Evolutionary conservation across 2,329 filamentous ascomycete species (phyloP), one percentile per base, ranked within the genome.

Genomic region (Fusarium sp.): DNA sequence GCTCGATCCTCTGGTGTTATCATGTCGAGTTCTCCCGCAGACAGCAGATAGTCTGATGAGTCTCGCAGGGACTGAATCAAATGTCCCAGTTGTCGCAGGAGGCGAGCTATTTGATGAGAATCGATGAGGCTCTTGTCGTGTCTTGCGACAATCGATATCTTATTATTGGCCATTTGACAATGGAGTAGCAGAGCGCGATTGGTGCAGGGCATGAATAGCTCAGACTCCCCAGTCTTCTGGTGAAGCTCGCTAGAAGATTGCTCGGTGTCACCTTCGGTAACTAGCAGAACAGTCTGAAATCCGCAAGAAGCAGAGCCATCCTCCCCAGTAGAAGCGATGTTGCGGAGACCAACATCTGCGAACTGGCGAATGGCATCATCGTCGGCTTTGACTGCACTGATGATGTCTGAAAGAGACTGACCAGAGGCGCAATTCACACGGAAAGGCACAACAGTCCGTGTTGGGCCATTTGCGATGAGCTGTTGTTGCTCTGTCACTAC

Each of bases 241-340:
- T 39, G 59, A 13, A 57, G 36, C 9, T 63, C 45, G 7, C 45
- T 44, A 5, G 20, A 25, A 4, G 44, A 5, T 12, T 15, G 18
- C 8, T 36, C 17, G 11, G 22, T 15, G 0, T 36, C 22, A 1
- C 20, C 15, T 14, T 66, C 20, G 0, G 65, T 53, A 7, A 68
- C 62, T 12, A 61, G 9, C 4, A 68, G 31, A 4, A 66, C 56
- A 6, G 65, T 66, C 33, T 68, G 65, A 11, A 68, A 68, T 22
- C 45, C 65, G 17, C 62, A 62, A 4, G 65, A 62, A 14, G 65
- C 62, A 41, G 56, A 35, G 22, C 62, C 62, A 29, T 66, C 36
- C 1, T 62, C 62, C 4, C 65, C 62, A 29, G 44, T 20, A 1
- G 22, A 29, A 4, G 20, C 15, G n/a, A 68, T 52, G 25, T 22